phyloP scores from a whole-genome alignment of 2,329 filamentous ascomycete species.

The Sarocladium strictum region DNA sequence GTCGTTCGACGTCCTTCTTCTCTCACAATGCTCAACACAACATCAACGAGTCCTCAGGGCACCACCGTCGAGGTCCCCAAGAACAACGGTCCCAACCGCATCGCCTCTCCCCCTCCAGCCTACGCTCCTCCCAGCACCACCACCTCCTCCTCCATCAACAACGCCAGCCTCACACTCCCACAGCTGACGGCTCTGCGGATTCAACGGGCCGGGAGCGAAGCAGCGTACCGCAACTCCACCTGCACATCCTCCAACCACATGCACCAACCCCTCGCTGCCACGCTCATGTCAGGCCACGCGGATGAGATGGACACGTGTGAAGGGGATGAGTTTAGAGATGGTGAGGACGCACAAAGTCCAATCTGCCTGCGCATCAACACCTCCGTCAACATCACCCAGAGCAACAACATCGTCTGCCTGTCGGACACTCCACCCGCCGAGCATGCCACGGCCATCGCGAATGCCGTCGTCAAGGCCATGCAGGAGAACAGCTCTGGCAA shows the following conservation, averaged over 20 bases:
- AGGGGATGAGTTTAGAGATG: conserved; percentile 12
- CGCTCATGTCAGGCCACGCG: neutral
- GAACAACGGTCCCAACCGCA: neutral
- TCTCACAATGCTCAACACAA: neutral
- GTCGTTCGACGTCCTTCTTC: neutral
- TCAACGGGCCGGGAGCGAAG: neutral
- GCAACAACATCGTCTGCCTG: conserved; percentile 43
- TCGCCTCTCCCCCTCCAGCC: conserved; percentile 13
- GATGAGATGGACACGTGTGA: conserved; percentile 2
- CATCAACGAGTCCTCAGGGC: neutral
- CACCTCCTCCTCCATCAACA: neutral
- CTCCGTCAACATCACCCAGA: conserved; percentile 37
- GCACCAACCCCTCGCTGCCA: neutral
- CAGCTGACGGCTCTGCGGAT: neutral
- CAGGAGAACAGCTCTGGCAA: conserved; percentile 32
- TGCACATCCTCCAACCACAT: neutral
- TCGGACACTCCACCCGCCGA: conserved; percentile 27
- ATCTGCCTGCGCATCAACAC: conserved; percentile 42
- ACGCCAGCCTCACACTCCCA: neutral
- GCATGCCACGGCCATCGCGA: conserved; percentile 36
- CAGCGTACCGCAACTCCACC: neutral
- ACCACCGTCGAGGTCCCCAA: conserved; percentile 8
- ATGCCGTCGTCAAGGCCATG: conserved; percentile 38
- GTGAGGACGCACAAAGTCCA: conserved; percentile 23
- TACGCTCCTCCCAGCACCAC: conserved; percentile 14